These are phyloP conservation scores for Boletus vermiculosoides DNA, from an alignment of 768 basidiomycete genomes.

Conservation along the genomic window DNA sequence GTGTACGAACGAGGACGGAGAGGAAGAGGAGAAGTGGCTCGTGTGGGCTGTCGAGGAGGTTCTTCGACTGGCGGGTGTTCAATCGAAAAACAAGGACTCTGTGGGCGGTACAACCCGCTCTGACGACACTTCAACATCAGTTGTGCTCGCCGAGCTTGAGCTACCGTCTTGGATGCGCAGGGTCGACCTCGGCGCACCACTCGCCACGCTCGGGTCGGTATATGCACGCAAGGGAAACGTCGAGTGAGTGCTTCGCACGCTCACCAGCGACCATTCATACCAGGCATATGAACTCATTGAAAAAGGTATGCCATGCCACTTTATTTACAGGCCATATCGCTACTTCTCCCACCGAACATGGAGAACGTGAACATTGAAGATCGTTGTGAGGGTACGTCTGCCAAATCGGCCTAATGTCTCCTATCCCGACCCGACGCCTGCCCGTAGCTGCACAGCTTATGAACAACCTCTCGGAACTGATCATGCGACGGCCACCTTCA, in stretches of 20 bases:
- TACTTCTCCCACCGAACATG: constrained; percentile 48
- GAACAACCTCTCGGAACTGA: constrained; percentile 47
- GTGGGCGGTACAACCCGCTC: neutral
- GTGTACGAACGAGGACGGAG: constrained; percentile 30
- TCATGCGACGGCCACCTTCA: constrained; percentile 38
- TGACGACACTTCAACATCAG: neutral
- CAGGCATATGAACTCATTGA: neutral
- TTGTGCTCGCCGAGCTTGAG: constrained; percentile 50
- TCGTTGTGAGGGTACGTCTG: constrained; percentile 55
- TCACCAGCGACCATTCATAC: neutral
- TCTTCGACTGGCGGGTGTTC: constrained; percentile 28
- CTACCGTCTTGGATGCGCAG: constrained; percentile 60
- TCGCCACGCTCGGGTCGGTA: constrained; percentile 64
- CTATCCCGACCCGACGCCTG: neutral
- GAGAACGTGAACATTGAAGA: constrained; percentile 42
- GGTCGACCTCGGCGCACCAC: constrained; percentile 62
- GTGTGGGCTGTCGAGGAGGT: constrained; percentile 44
- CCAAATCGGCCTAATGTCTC: neutral
- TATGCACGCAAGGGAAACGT: constrained; percentile 55
- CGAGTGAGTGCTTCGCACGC: constrained; percentile 30
- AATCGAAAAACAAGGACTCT: neutral
- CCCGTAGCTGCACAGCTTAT: constrained; percentile 44
- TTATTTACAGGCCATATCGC: constrained; percentile 62
- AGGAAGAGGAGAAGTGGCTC: constrained; percentile 45
- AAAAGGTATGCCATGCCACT: constrained; percentile 62